Percentiles rank a stretch among this genome's conserved stretches.
phyloP scores from a whole-genome alignment of 2,329 filamentous ascomycete genomes.

The Blastomyces percursus region DNA sequence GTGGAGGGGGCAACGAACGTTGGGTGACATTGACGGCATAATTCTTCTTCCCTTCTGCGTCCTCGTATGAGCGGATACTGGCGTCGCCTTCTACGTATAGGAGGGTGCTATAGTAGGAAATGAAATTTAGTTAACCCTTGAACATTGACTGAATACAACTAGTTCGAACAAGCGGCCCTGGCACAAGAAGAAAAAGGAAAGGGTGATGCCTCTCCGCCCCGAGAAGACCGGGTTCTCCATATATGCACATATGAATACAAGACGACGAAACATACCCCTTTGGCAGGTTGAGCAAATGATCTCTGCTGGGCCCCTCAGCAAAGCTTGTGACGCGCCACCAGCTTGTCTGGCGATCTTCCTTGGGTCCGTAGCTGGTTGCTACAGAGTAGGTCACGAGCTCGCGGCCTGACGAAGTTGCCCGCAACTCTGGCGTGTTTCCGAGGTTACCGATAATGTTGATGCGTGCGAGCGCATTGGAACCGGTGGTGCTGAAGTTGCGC shows the following conservation, averaged over 20 bases:
- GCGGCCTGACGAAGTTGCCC: constrained; percentile 56
- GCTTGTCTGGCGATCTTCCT: constrained; percentile 63
- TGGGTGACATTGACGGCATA: constrained; percentile 61
- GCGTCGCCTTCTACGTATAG: constrained; percentile 80
- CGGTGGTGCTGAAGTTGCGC: constrained; percentile 67
- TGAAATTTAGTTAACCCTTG: not conserved
- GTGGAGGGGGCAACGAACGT: constrained; percentile 33
- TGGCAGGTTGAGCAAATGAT: constrained; percentile 59
- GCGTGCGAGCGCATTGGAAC: constrained; percentile 55
- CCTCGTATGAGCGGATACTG: constrained; percentile 54
- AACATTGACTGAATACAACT: not conserved
- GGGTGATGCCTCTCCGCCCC: not conserved
- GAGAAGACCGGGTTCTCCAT: not conserved
- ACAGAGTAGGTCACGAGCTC: constrained; percentile 70
- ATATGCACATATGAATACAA: not conserved
- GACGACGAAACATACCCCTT: constrained; percentile 61
- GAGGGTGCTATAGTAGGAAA: constrained; percentile 48
- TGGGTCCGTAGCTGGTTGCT: constrained; percentile 54
- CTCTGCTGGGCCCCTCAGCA: constrained; percentile 54
- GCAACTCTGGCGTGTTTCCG: constrained; percentile 64
- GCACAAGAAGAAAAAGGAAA: too few relatives aligned
- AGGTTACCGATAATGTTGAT: constrained; percentile 83
- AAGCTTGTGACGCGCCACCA: constrained; percentile 80
- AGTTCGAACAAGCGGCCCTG: not conserved
- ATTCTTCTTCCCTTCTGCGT: constrained; percentile 55